Evolutionary conservation across 768 basidiomycete genomes (phyloP), one percentile per base, ranked within the genome.

Genomic region (Boletus rubropictus): DNA sequence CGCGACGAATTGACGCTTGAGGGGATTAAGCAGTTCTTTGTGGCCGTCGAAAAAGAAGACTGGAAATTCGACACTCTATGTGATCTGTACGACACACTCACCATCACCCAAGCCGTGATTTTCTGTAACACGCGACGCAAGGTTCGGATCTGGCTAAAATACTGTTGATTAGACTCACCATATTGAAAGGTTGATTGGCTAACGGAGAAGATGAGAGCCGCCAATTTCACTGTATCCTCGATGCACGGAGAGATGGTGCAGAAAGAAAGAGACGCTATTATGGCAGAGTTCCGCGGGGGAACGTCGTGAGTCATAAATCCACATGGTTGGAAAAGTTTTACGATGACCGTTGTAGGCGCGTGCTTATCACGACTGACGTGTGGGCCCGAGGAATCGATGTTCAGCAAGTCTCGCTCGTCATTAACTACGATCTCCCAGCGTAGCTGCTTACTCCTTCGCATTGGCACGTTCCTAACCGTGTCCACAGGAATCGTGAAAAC

Each of bases 41-140:
- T 99, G 42, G 95, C 94, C 38, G 95, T 99, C 46, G 95, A 97
- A 72, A 96, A 97, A 72, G 95, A 99, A 69, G 95, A 99, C 64
- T 97, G 94, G 94, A 99, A 99, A 66, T 94, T 96, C 62, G 94
- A 97, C 70, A 97, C 94, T 0, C 77, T 99, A 27, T 96, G 89
- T 64, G 95, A 96, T 72, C 72, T 99, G 39, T 98, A 96, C 70
- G 95, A 98, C 68, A 97, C 95, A 24, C 82, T 99, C 55, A 97
- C 94, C 44, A 97, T 99, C 67, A 97, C 94, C 7, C 95, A 97
- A 77, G 95, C 94, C 39, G 94, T 98, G 65, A 96, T 98, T 64
- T 97, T 98, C 74, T 98, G 95, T 74, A 97, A 97, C 73, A 97
- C 93, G 14, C 80, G 91, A 59, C 79, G 94, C 73, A 98, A 97